phyloP scores from a whole-genome alignment of 2,329 filamentous ascomycete species.

The Dactylonectria macrodidyma region DNA sequence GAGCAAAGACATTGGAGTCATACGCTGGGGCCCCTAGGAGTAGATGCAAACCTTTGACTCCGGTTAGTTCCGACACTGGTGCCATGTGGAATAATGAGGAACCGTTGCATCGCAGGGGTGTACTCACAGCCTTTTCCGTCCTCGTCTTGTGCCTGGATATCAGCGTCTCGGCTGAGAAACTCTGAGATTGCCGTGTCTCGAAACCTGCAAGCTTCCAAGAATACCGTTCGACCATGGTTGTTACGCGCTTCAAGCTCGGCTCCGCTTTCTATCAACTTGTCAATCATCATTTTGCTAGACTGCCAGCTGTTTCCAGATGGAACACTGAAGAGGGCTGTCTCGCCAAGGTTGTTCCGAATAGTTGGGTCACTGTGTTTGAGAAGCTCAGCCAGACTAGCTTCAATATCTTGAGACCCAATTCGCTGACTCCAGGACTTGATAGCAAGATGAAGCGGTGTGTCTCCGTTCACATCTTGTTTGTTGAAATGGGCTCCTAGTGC shows the following conservation, averaged over 20 bases:
- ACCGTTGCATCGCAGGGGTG: neutral
- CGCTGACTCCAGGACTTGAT: neutral
- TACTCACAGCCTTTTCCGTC: neutral
- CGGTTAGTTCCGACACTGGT: neutral
- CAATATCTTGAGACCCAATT: neutral
- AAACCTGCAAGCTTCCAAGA: neutral
- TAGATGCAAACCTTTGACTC: neutral
- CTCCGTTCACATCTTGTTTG: neutral
- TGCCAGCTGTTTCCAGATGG: neutral
- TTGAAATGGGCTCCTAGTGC: neutral
- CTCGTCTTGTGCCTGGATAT: neutral
- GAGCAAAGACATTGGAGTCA: neutral
- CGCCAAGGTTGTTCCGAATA: neutral
- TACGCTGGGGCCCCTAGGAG: neutral
- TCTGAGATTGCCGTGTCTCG: neutral
- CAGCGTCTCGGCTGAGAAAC: neutral
- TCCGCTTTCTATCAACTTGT: neutral
- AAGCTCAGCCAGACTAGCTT: neutral
- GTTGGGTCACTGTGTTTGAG: neutral
- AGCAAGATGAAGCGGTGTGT: neutral
- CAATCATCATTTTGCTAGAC: neutral
- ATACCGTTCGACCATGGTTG: neutral
- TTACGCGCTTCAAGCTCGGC: neutral
- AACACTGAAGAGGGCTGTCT: neutral
- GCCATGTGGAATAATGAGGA: neutral